A percentile compares a stretch with the other conserved stretches of the same genome.
These are phyloP conservation scores for Fallopia convolvulus DNA, from an alignment of 148 eudicot species.

Conservation along the genomic window DNA sequence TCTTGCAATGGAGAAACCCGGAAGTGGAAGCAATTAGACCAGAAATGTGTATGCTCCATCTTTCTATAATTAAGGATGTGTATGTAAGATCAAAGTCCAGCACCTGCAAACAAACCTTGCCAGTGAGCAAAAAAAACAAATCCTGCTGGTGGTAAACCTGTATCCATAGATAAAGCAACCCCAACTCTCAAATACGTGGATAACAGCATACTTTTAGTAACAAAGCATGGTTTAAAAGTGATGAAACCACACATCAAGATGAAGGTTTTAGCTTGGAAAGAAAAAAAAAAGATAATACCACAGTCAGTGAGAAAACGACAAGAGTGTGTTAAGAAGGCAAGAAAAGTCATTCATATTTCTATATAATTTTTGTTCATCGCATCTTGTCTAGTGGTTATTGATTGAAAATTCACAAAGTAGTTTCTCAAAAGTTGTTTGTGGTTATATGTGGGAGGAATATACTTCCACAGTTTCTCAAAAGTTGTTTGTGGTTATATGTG, in stretches of 20 bases:
- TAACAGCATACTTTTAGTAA: not conserved
- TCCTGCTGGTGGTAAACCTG: not conserved
- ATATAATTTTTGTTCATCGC: not conserved
- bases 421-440: too few species aligned
- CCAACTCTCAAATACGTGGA: not conserved
- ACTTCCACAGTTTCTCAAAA: not conserved
- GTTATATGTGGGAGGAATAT: too few species aligned
- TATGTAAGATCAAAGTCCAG: conserved; percentile 31
- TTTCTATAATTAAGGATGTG: conserved; percentile 30
- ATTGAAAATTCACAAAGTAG: not conserved
- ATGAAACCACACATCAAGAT: not conserved
- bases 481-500: too few species aligned
- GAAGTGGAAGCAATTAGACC: conserved; percentile 52
- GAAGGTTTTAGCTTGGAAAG: not conserved
- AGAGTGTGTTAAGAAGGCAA: too few species aligned
- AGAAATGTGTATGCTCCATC: conserved; percentile 69
- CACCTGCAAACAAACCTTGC: conserved; percentile 33
- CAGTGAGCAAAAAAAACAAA: not conserved
- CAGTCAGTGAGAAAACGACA: not conserved
- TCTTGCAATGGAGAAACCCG: conserved; percentile 47
- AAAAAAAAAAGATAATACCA: not conserved
- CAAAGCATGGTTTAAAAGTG: not conserved
- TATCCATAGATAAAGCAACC: not conserved
- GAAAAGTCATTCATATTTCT: not conserved
- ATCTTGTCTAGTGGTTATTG: not conserved